Conservation (phyloP, 129 eudicot species). For the Heracleum sosnowskyi region DNA sequence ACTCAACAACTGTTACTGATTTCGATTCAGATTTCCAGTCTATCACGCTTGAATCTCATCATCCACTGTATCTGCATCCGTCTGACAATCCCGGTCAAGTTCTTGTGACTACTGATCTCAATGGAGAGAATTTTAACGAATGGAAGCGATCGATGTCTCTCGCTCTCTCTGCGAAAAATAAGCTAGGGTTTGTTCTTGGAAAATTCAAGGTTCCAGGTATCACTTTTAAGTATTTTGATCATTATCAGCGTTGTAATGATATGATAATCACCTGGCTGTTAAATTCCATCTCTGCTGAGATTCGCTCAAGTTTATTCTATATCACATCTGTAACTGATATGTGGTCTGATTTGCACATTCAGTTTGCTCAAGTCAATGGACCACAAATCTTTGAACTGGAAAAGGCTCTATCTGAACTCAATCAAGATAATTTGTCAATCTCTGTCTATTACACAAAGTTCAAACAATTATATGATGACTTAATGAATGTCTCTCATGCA, state of each 20-base stretch:
- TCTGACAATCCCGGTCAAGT: not conserved
- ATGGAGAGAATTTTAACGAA: too few species aligned
- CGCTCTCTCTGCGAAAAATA: not conserved
- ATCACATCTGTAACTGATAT: not conserved
- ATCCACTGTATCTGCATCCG: not conserved
- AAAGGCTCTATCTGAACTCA: not conserved
- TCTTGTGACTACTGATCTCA: not conserved
- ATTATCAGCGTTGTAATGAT: not conserved
- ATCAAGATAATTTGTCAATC: not conserved
- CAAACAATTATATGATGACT: too few species aligned
- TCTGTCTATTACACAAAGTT: not conserved
- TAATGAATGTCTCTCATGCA: too few species aligned
- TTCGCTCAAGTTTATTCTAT: not conserved
- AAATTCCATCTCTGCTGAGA: not conserved
- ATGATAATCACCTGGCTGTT: not conserved
- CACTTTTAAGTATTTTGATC: not conserved
- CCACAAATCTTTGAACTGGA: not conserved
- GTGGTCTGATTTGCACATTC: not conserved
- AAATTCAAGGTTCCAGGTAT: not conserved
- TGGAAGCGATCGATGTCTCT: not conserved
- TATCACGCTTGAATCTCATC: too few species aligned
- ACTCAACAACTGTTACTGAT: too few species aligned
- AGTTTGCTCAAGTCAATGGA: not conserved
- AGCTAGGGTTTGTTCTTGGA: not conserved
- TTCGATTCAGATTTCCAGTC: too few species aligned